phyloP scores from a whole-genome alignment of 768 basidiomycete genomes.

The Phanerochaete sordida region DNA sequence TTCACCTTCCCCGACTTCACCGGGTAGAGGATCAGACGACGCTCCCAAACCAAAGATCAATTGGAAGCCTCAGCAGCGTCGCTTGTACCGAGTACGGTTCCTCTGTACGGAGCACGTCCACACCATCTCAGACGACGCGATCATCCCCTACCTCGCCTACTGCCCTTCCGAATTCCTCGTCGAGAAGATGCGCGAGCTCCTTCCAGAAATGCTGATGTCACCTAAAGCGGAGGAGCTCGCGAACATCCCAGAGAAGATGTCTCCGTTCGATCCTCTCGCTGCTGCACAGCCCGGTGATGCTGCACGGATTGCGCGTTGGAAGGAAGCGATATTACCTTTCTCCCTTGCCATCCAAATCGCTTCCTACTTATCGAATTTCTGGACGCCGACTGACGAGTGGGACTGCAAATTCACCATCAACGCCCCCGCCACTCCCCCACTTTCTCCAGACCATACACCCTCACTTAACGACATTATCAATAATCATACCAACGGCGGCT shows the following conservation, averaged over 20 bases:
- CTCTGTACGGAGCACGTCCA: slow-evolving; percentile 52
- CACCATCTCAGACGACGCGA: slow-evolving; percentile 48
- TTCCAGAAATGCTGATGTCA: slow-evolving; percentile 10
- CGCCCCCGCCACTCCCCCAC: slow-evolving; percentile 1
- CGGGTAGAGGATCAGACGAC: not conserved
- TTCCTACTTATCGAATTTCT: slow-evolving; percentile 55
- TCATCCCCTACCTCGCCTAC: slow-evolving; percentile 76
- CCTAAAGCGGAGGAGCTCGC: slow-evolving; percentile 18
- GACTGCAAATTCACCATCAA: slow-evolving; percentile 51
- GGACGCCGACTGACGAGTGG: slow-evolving; percentile 75
- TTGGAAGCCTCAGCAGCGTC: slow-evolving; percentile 61
- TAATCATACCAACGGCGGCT: slow-evolving; percentile 15
- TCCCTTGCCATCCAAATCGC: slow-evolving; percentile 73
- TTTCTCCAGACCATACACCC: slow-evolving; percentile 9
- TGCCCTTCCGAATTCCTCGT: slow-evolving; percentile 52
- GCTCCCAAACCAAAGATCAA: slow-evolving; percentile 26
- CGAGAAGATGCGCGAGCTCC: slow-evolving; percentile 19
- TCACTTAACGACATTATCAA: slow-evolving; percentile 45
- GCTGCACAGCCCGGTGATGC: not conserved
- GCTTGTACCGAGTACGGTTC: slow-evolving; percentile 64
- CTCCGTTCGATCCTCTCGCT: slow-evolving; percentile 49
- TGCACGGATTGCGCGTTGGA: slow-evolving; percentile 30
- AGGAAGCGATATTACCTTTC: slow-evolving; percentile 56
- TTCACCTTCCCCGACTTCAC: not conserved
- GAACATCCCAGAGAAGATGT: slow-evolving; percentile 28